Base-by-base conservation (phyloP, 768 basidiomycete genomes). In the Lactarius evosmus region DNA sequence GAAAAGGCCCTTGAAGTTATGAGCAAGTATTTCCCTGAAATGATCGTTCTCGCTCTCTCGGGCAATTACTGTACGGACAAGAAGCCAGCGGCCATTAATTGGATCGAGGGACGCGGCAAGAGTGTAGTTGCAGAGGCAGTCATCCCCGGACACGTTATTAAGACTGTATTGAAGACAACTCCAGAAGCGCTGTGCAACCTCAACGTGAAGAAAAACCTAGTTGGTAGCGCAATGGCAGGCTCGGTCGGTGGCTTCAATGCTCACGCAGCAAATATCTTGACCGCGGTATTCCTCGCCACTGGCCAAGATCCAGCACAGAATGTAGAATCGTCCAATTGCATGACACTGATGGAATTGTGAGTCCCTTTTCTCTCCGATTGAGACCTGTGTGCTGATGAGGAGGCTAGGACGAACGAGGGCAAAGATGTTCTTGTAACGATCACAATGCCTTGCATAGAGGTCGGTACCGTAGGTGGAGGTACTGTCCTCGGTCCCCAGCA, bases 11-110 rank as follows among this genome's bases (percentile, higher is more conserved):
- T 99, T 14, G 93, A 89, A 71, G 83, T 80, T 25, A 81, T 93
- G 83, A 80, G 83, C 69, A 79, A 80, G 56, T 75, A 86, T 70
- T 99, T 93, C 80, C 96, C 96, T 4, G 87, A 88, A 65, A 98
- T 98, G 95, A 75, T 85, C 60, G 86, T 94, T 46, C 82, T 97
- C 36, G 91, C 96, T 9, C 83, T 99, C 17, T 93, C 89, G 6
- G 97, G 96, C 51, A 99, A 99, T 75, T 99, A 98, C 75, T 98
- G 97, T 79, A 99, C 94, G 68, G 97, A 99, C 78, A 99, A 99
- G 88, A 99, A 99, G 79, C 92, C 97, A 0, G 93, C 97, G 11
- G 97, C 97, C 51, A 97, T 99, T 77, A 99, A 98, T 78, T 99
- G 97, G 97, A 98, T 98, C 67, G 96, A 98, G 77, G 97, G 97